Base-by-base conservation (phyloP, 129 eudicot genomes). In the Helianthus annuus region DNA sequence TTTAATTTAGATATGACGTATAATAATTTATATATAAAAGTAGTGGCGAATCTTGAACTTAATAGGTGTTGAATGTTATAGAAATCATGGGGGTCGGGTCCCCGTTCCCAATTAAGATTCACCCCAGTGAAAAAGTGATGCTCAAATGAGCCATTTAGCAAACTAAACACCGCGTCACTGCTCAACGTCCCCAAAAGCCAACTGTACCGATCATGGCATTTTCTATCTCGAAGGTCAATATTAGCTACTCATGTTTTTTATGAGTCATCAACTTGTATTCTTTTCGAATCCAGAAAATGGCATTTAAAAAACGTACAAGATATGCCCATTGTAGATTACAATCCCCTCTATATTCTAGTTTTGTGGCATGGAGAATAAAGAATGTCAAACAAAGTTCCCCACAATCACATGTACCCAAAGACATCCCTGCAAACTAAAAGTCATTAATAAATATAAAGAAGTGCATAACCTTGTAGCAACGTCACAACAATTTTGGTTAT, bases 341-440 rank as follows among this genome's bases (percentile, higher is more conserved):
- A 15, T 2, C 68, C 69, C 3, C 66, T 62, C 39, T 52, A 70
- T 77, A 77, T 69, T 61, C 76, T 55, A 52, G 32, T 27, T 64
- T 3, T 51, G 70, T 62, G 66, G 81, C 70, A 34, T 77, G 76
- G 81, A 77, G 62, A 77, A 77, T 49, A 61, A 58, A 77, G 59
- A 62, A 62, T 70, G 76, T 63, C 66, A 77, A 63, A 61, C 6
- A 51, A 62, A 70, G 55, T 59, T 76, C 80, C 60, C 80, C 70
- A 40, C 68, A 52, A 74, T 64, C 64, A 39, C 71, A 39, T 19
- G 32, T 39, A 52, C 71, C 7, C 22, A 19, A 19, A 19, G 13
- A 36, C 14, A 45, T 27, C 66, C 42, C 67, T 60, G 68, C 40
- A 66, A 75, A 68, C 62, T 63, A 48, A 34, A 68, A 68, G 9